Evolutionary conservation across 306 rosid species (phyloP).

Genomic region (Sindora glabra): DNA sequence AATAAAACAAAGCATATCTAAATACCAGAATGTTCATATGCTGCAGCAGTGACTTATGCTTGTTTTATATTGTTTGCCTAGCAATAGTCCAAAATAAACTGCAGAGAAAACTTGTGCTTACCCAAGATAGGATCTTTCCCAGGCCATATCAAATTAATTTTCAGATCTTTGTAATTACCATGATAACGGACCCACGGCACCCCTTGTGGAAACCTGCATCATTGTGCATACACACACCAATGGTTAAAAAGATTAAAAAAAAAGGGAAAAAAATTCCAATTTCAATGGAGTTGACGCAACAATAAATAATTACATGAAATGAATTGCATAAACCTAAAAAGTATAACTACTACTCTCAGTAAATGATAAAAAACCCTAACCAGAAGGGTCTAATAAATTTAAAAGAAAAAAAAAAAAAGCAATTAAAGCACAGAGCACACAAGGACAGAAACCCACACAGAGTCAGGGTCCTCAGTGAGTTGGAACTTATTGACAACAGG

Average conservation of each 20-base stretch:
- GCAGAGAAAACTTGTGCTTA: slow-evolving; percentile 18
- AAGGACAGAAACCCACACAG: slow-evolving; percentile 51
- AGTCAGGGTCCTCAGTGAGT: slow-evolving; percentile 49
- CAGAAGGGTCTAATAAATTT: too few relatives aligned
- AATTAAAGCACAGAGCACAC: neutral
- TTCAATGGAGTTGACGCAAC: neutral
- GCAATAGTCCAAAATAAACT: neutral
- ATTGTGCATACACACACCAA: slow-evolving; percentile 10
- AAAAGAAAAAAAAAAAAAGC: neutral
- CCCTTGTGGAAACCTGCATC: slow-evolving; percentile 63
- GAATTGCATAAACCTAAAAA: neutral
- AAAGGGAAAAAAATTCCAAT: neutral
- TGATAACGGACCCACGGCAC: slow-evolving; percentile 78
- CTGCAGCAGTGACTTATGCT: too few relatives aligned
- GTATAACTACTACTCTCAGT: neutral
- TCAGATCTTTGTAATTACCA: slow-evolving; percentile 62
- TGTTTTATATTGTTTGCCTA: neutral
- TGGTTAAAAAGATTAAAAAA: neutral
- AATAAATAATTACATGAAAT: too few relatives aligned
- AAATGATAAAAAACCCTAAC: slow-evolving; percentile 2
- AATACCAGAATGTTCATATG: too few relatives aligned
- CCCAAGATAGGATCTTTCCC: slow-evolving; percentile 77
- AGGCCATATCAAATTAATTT: slow-evolving; percentile 67
- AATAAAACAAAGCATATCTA: neutral
- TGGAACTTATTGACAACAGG: slow-evolving; percentile 67